Conservation (phyloP, 345 rosid species). For the Arabis alpina region DNA sequence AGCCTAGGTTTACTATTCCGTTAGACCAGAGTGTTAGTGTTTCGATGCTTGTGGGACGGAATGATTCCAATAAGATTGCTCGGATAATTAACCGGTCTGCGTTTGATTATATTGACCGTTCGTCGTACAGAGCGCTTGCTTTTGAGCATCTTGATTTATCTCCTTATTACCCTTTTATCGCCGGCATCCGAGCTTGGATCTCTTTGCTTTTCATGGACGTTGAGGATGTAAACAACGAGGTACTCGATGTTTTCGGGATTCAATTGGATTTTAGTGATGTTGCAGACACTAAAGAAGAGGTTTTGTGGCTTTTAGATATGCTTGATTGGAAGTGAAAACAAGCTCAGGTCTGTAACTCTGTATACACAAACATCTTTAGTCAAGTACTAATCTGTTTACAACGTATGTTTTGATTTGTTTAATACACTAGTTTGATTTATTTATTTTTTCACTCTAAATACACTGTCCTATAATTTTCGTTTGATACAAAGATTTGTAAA, state of each 20-base stretch:
- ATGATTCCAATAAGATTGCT: slow-evolving; percentile 74
- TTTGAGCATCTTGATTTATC: slow-evolving; percentile 84
- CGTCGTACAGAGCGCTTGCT: slow-evolving; percentile 72
- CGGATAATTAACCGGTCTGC: slow-evolving; percentile 63
- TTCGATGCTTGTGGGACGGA: slow-evolving; percentile 76
- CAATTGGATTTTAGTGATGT: slow-evolving; percentile 86
- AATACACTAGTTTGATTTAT: neutral
- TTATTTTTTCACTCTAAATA: neutral
- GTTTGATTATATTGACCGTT: slow-evolving; percentile 77
- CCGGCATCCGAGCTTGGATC: slow-evolving; percentile 84
- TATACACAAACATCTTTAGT: slow-evolving; percentile 9
- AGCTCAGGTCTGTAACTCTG: slow-evolving; percentile 9
- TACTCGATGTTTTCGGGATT: slow-evolving; percentile 74
- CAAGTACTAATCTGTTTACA: neutral
- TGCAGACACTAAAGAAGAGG: slow-evolving; percentile 83
- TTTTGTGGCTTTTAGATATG: slow-evolving; percentile 91
- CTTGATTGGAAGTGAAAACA: slow-evolving; percentile 86
- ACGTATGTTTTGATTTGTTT: neutral
- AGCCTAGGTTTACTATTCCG: slow-evolving; percentile 69
- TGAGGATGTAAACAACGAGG: slow-evolving; percentile 59
- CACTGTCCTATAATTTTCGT: neutral
- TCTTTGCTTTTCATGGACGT: slow-evolving; percentile 80
- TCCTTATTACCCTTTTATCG: slow-evolving; percentile 74
- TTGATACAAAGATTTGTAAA: neutral
- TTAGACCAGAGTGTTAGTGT: slow-evolving; percentile 60